Base-by-base conservation (phyloP, 106 monocot species). In the Acorus gramineus region DNA sequence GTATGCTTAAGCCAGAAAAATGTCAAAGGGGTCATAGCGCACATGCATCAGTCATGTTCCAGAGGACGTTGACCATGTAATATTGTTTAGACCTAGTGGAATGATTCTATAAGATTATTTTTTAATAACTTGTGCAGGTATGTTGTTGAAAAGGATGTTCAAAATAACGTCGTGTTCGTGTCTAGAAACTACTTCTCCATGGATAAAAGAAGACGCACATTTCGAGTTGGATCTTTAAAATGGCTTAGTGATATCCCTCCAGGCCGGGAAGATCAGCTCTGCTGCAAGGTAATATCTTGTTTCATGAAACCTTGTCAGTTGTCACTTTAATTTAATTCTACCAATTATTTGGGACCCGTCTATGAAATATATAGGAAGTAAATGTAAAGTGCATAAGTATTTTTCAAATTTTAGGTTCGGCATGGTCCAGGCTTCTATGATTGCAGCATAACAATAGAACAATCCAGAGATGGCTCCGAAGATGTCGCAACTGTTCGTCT, bases 151-250 rank as follows among this genome's bases (percentile, higher is more conserved):
- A 96, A 96, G 74, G 91, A 91, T 81, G 83, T 81, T 50, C 74
- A 83, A 46, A 87, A 96, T 59, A 96, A 96, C 71, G 96, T 91
- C 46, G 74, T 96, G 69, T 96, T 91, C 69, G 85, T 88, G 47
- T 91, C 96, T n/a, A 84, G 96, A 63, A 85, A 91, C 62, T 96
- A 96, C 66, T 96, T 79, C 70, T 96, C 96, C 11, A 44, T 85
- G 60, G 96, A 96, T 57, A 96, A 96, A 78, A 78, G 71, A 55
- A 80, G 91, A 65, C 74, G 91, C 2, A 73, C 55, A 10, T 96
- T 96, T 69, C 75, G 63, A 57, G 91, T 91, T 64, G 91, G 91
- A 61, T 87, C 85, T 46, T 63, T 85, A 11, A 85, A 68, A 64
- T 96, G 91, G 96, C 68, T 87, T 43, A 69, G 61, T 12, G 72